Evolutionary conservation across 2,329 filamentous ascomycete genomes (phyloP).

Genomic region (Cladophialophora yegresii): DNA sequence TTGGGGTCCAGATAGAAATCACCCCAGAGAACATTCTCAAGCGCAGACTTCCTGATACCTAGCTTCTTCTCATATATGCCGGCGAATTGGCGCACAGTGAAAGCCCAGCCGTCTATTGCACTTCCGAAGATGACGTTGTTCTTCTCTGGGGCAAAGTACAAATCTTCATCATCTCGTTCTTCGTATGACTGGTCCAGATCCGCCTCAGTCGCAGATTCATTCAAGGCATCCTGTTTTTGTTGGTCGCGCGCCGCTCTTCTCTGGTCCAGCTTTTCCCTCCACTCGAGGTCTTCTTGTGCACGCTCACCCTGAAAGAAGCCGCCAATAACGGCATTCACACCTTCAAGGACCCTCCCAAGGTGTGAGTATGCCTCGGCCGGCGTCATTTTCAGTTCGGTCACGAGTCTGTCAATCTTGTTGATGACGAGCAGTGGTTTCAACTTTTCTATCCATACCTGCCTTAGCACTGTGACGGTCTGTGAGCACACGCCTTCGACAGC

Average conservation of each 20-base stretch:
- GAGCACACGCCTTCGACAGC: slow-evolving; percentile 98
- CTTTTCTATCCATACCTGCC: slow-evolving; percentile 94
- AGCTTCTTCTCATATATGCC: slow-evolving; percentile 94
- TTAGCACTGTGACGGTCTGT: slow-evolving; percentile 93
- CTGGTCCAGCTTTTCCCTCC: slow-evolving; percentile 90
- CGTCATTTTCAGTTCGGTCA: slow-evolving; percentile 93
- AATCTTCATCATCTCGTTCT: slow-evolving; percentile 90
- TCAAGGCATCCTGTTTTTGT: slow-evolving; percentile 41
- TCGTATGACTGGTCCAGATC: slow-evolving; percentile 66
- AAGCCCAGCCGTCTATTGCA: slow-evolving; percentile 98
- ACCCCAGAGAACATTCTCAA: slow-evolving; percentile 96
- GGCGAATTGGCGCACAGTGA: slow-evolving; percentile 93
- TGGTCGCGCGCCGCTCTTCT: slow-evolving; percentile 66
- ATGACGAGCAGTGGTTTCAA: slow-evolving; percentile 92
- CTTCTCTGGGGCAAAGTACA: slow-evolving; percentile 97
- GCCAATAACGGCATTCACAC: slow-evolving; percentile 94
- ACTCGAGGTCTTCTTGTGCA: slow-evolving; percentile 97
- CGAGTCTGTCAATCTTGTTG: slow-evolving; percentile 95
- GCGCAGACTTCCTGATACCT: slow-evolving; percentile 80
- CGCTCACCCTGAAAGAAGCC: slow-evolving; percentile 97
- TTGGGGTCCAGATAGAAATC: slow-evolving; percentile 96
- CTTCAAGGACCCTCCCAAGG: slow-evolving; percentile 83
- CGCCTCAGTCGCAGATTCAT: slow-evolving; percentile 41
- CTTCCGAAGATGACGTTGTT: slow-evolving; percentile 99
- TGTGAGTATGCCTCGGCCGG: slow-evolving; percentile 87